Conservation (phyloP, 2,329 filamentous ascomycete genomes). For the Pestalotiopsis sp. region DNA sequence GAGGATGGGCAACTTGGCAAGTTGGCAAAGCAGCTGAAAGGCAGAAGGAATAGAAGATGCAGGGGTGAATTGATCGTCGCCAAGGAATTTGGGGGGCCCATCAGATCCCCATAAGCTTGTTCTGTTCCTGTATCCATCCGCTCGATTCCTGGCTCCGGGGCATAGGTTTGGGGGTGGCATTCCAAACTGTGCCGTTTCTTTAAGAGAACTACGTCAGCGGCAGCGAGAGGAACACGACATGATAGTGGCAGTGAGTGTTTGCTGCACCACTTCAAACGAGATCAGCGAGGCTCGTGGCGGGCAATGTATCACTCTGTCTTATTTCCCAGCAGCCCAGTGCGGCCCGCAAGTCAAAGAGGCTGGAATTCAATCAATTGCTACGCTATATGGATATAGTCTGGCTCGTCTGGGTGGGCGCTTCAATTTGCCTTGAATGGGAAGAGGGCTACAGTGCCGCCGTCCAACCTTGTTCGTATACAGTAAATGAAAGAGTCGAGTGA, state of each 20-base stretch:
- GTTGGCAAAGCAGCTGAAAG: background rate
- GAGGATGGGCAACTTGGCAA: background rate
- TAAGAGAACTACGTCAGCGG: no score
- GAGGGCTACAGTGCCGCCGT: background rate
- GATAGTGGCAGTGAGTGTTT: background rate
- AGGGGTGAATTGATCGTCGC: slow-evolving; percentile 4
- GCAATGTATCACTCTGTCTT: background rate
- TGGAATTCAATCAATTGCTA: no score
- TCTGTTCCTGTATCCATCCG: background rate
- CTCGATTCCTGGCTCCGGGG: background rate
- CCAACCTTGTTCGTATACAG: background rate
- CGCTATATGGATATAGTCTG: no score
- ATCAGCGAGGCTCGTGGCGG: background rate
- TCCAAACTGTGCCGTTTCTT: background rate
- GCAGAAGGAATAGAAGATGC: background rate
- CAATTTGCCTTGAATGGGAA: background rate
- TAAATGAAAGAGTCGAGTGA: background rate
- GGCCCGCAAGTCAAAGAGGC: no score
- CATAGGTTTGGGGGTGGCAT: background rate
- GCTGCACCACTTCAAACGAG: background rate
- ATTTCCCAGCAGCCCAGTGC: background rate
- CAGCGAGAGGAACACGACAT: background rate
- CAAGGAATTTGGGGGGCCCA: slow-evolving; percentile 2
- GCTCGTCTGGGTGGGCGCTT: no score
- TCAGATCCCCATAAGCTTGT: background rate